Percentiles rank a stretch among this genome's conserved stretches.
Conservation (phyloP, 2,329 filamentous ascomycete species). For the Hymenoscyphus infarciens region DNA sequence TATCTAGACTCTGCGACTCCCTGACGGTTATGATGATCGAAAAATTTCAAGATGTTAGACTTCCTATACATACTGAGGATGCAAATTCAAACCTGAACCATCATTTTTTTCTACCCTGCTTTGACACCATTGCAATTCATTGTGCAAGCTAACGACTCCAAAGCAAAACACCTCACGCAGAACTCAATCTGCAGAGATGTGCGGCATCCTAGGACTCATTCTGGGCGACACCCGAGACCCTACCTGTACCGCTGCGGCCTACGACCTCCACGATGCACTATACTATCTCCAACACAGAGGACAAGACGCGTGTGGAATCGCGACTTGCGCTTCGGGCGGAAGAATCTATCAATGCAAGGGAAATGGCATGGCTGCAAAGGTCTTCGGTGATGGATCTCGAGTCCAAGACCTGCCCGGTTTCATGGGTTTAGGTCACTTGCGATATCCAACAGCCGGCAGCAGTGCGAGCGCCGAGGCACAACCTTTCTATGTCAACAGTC, state of each 20-base stretch:
- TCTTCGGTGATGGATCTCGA: constrained; percentile 76
- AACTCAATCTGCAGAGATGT: constrained; percentile 45
- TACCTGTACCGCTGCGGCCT: constrained; percentile 49
- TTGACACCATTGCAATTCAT: neutral
- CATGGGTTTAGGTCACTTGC: constrained; percentile 81
- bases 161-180: neutral
- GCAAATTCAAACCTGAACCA: constrained; percentile 25
- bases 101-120: constrained; percentile 1
- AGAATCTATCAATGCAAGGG: constrained; percentile 88
- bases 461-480: constrained; percentile 82
- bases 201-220: constrained; percentile 59
- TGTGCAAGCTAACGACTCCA: constrained; percentile 2
- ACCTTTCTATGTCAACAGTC: constrained; percentile 87
- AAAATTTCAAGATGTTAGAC: constrained; percentile 34
- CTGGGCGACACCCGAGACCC: constrained; percentile 51
- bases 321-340: constrained; percentile 69
- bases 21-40: constrained; percentile 28
- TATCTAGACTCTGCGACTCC: neutral
- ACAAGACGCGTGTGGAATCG: constrained; percentile 86
- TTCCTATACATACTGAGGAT: constrained; percentile 27
- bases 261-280: constrained; percentile 68
- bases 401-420: constrained; percentile 74
- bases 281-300: constrained; percentile 70
- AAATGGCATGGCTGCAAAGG: constrained; percentile 80
- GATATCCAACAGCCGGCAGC: constrained; percentile 87